phyloP scores from a whole-genome alignment of 139 green algal species.

The Micractinium conductrix region DNA sequence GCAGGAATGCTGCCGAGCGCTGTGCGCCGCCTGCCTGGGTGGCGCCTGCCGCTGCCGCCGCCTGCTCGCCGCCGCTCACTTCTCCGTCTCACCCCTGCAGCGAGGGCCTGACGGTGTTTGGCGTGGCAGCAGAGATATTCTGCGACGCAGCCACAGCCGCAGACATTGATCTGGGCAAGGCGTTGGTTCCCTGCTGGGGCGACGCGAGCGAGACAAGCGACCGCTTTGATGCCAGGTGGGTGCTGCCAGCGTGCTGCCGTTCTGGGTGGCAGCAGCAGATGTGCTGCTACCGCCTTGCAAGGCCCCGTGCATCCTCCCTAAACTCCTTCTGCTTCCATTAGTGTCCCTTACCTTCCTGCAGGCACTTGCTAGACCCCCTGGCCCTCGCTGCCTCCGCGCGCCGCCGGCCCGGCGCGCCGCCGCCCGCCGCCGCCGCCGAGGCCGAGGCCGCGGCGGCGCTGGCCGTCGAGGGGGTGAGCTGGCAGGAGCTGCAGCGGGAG shows the following conservation, averaged over 20 bases:
- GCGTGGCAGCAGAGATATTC: constrained; percentile 9
- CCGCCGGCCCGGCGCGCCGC: neutral
- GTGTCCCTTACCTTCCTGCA: too few relatives aligned
- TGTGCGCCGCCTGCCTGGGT: too few relatives aligned
- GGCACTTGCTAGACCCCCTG: constrained; percentile 14
- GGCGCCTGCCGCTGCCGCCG: neutral
- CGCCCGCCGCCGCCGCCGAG: neutral
- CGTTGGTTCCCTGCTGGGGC: constrained; percentile 2
- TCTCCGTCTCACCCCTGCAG: neutral
- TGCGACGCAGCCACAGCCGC: neutral
- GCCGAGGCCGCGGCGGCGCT: constrained; percentile 3
- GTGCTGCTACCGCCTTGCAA: too few relatives aligned
- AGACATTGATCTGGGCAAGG: neutral
- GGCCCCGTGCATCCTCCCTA: neutral
- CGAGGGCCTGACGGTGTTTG: constrained; percentile 21
- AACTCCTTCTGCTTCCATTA: neutral
- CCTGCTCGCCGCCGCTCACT: neutral
- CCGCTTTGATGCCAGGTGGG: neutral
- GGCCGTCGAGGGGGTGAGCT: neutral
- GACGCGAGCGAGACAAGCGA: neutral
- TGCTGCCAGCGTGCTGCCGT: neutral
- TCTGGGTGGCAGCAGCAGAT: too few relatives aligned
- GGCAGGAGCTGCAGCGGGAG: constrained; percentile 14
- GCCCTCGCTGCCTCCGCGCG: neutral
- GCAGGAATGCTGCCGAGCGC: neutral